Conservation (phyloP, 1,284 basidiomycete genomes). For the Violaceomyces palustris region DNA sequence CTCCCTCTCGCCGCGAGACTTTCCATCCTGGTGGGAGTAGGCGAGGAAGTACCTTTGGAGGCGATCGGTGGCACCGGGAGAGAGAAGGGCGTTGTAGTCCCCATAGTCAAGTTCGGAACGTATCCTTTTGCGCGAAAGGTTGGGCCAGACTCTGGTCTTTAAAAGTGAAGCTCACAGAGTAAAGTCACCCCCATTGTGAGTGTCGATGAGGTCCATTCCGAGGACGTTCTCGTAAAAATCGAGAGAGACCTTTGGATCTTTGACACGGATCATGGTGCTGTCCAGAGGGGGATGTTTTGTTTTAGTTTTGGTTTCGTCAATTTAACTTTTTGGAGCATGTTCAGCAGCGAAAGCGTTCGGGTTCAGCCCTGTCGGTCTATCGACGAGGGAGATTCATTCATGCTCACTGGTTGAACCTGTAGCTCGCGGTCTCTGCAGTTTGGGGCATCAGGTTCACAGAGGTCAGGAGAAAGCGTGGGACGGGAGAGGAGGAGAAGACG, state of each 20-base stretch:
- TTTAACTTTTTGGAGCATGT: neutral
- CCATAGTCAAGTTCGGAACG: neutral
- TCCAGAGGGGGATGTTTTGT: neutral
- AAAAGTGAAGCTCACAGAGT: slow-evolving; percentile 11
- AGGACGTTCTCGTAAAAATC: slow-evolving; percentile 57
- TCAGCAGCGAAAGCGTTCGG: no score
- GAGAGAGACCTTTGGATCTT: slow-evolving; percentile 65
- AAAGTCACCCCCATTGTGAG: slow-evolving; percentile 57
- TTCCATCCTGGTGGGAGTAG: slow-evolving; percentile 63
- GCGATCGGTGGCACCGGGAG: neutral
- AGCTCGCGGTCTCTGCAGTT: slow-evolving; percentile 42
- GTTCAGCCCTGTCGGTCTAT: neutral
- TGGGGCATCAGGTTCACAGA: slow-evolving; percentile 1
- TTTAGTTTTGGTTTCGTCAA: neutral
- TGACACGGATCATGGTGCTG: slow-evolving; percentile 81
- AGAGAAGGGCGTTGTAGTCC: neutral
- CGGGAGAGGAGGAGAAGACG: neutral
- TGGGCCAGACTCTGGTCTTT: neutral
- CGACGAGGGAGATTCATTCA: neutral
- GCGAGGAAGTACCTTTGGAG: slow-evolving; percentile 65
- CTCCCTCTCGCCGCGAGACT: slow-evolving; percentile 62
- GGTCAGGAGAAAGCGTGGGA: slow-evolving; percentile 1
- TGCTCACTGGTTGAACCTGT: slow-evolving; percentile 45
- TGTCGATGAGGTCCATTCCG: slow-evolving; percentile 77
- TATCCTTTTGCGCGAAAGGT: neutral